Evolutionary conservation across 2,329 filamentous ascomycete genomes (phyloP), one percentile per base, ranked within the genome.

Genomic region (Monosporascus sp.): DNA sequence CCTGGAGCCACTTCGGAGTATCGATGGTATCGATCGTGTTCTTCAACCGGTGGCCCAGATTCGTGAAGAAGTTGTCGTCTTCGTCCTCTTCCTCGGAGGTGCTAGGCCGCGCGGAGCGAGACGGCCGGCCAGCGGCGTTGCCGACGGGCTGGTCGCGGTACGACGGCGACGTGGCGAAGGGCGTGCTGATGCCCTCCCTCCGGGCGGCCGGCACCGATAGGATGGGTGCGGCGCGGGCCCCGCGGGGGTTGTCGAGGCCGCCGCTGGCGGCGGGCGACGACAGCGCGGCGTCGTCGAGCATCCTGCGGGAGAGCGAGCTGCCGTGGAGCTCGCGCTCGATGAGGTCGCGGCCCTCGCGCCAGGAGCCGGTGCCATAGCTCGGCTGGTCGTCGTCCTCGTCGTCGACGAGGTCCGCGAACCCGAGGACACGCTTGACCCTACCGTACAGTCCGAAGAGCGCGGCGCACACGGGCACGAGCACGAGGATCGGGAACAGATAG

Each of bases 401-500:
- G 44, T 92, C 84, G 1, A 92, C 75, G 40, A 90, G 83, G 52
- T 77, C 74, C 37, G 87, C 89, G 54, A 95, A 90, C 16, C 94
- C 93, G 20, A 93, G 81, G 52, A 88, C 70, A 26, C 85, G 86
- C 69, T 87, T 89, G 27, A 93, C 81, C 58, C 84, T 87, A 41
- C 91, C 88, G 68, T 99, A 99, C 0, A 97, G 75, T 27, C 93
- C 93, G 72, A 97, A 97, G 0, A 93, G 72, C 0, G 90, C 93
- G 3, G 92, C 92, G 24, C 84, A 80, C 2, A 97, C 89, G 1
- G 94, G 94, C 1, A 97, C 67, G 20, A 97, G 77, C 35, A 99
- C 85, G 59, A 97, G 85, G 7, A 92, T 83, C 0, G 94, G 94
- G 70, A 97, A 97, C 55, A 95, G 82, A 57, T 86, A 86, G 59